Evolutionary conservation across 1,139 yeast genomes (phyloP).

Genomic region (Taphrina communis): DNA sequence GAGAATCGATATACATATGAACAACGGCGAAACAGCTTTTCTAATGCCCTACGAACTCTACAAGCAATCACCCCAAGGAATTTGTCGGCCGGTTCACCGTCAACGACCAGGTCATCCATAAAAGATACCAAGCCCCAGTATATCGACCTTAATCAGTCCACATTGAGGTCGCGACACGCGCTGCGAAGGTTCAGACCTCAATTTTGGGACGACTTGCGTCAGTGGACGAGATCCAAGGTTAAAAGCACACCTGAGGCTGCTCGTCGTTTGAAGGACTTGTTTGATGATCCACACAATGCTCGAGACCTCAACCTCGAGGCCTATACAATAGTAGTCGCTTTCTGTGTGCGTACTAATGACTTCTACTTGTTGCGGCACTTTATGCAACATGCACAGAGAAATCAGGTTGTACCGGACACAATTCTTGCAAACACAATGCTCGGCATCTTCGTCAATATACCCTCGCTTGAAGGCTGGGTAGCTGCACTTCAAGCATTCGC

Average conservation of each 20-base stretch:
- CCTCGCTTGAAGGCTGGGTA: slow-evolving; percentile 3
- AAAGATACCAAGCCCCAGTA: background rate
- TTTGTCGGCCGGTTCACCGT: background rate
- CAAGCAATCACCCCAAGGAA: slow-evolving; percentile 7
- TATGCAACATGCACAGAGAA: slow-evolving; percentile 21
- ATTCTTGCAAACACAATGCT: slow-evolving; percentile 15
- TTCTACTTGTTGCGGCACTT: slow-evolving; percentile 12
- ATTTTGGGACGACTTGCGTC: background rate
- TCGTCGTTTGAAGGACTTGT: background rate
- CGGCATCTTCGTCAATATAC: slow-evolving; percentile 19
- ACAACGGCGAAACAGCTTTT: background rate
- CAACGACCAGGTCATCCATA: background rate
- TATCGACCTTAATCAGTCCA: background rate
- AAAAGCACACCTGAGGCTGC: background rate
- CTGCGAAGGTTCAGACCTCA: background rate
- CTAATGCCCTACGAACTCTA: slow-evolving; percentile 5
- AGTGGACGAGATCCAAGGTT: background rate
- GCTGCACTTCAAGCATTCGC: slow-evolving; percentile 20
- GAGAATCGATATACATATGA: background rate
- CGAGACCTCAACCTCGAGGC: slow-evolving; percentile 1
- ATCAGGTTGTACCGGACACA: background rate
- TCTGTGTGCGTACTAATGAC: slow-evolving; percentile 8
- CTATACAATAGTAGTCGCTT: slow-evolving; percentile 9
- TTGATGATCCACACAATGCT: slow-evolving; percentile 12
- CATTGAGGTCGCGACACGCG: background rate